Percentiles rank a stretch among this genome's conserved stretches.
These are phyloP conservation scores for Punctularia strigosozonata DNA, from an alignment of 768 basidiomycete genomes.

Conservation along the genomic window DNA sequence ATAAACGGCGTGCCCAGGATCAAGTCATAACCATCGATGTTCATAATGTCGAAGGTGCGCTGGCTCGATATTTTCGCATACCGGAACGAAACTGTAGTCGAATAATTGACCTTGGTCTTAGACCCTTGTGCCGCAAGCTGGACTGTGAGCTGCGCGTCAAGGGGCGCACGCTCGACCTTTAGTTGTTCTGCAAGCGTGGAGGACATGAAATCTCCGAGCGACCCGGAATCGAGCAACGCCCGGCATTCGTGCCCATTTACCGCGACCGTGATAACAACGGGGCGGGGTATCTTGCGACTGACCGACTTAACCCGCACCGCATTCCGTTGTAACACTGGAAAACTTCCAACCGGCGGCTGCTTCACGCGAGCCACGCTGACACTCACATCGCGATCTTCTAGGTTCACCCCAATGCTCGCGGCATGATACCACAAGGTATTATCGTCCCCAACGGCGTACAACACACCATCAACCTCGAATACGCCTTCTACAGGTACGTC, in stretches of 20 bases:
- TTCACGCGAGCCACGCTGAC: too few relatives aligned
- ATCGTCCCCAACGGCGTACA: too few relatives aligned
- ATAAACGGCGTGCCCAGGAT: conserved; percentile 25
- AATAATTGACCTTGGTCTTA: conserved; percentile 8
- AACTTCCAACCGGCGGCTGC: too few relatives aligned
- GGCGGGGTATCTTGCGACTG: too few relatives aligned
- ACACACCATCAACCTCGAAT: too few relatives aligned
- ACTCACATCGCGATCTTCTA: too few relatives aligned
- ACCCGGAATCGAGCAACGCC: conserved; percentile 4
- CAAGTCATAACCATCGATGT: conserved; percentile 24
- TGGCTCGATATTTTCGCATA: conserved; percentile 9
- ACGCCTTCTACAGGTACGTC: too few relatives aligned
- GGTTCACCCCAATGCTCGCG: too few relatives aligned
- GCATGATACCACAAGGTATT: too few relatives aligned
- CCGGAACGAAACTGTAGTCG: conserved; percentile 9
- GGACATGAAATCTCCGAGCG: conserved; percentile 1
- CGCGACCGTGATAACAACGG: too few relatives aligned
- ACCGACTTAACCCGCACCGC: too few relatives aligned
- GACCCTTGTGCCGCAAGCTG: conserved; percentile 15
- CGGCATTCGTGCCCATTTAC: conserved; percentile 4
- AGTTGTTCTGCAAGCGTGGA: not conserved
- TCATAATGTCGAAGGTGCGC: conserved; percentile 19
- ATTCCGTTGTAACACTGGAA: too few relatives aligned
- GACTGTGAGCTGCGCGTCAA: not conserved
- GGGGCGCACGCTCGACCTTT: not conserved